phyloP scores from a whole-genome alignment of 768 basidiomycete species.

The Calocybe indica region DNA sequence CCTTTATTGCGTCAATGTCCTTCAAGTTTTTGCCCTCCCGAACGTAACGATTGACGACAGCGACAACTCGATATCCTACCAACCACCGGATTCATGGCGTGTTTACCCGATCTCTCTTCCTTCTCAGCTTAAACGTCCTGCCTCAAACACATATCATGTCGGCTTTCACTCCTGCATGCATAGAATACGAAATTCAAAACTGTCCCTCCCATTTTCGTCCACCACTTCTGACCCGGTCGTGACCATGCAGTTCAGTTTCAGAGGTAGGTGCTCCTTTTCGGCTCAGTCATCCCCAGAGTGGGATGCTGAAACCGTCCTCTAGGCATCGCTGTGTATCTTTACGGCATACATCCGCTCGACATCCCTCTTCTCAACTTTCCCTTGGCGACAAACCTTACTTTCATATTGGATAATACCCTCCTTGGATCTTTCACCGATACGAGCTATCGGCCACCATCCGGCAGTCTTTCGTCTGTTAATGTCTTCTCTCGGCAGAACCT shows the following conservation, averaged over 20 bases:
- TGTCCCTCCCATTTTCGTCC: conserved; percentile 21
- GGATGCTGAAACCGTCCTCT: not conserved
- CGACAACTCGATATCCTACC: conserved; percentile 30
- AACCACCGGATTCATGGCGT: conserved; percentile 29
- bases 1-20: conserved; percentile 7
- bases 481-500: not conserved
- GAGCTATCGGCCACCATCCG: too few relatives aligned
- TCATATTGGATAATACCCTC: not conserved
- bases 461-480: not conserved
- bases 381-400: not conserved
- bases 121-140: conserved; percentile 22
- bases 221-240: conserved; percentile 18
- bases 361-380: too few relatives aligned
- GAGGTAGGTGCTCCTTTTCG: conserved; percentile 22
- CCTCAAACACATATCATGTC: conserved; percentile 12
- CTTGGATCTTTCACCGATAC: not conserved
- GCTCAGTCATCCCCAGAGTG: not conserved
- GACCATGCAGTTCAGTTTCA: conserved; percentile 36
- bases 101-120: conserved; percentile 22
- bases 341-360: not conserved
- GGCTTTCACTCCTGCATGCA: conserved; percentile 33
- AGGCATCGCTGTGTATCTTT: not conserved
- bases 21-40: conserved; percentile 13
- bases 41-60: conserved; percentile 35
- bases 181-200: conserved; percentile 15